Percentiles rank a stretch among this genome's conserved stretches.
These are phyloP conservation scores for Macrolepiota fuliginosa DNA, from an alignment of 768 basidiomycete species.

Conservation along the genomic window DNA sequence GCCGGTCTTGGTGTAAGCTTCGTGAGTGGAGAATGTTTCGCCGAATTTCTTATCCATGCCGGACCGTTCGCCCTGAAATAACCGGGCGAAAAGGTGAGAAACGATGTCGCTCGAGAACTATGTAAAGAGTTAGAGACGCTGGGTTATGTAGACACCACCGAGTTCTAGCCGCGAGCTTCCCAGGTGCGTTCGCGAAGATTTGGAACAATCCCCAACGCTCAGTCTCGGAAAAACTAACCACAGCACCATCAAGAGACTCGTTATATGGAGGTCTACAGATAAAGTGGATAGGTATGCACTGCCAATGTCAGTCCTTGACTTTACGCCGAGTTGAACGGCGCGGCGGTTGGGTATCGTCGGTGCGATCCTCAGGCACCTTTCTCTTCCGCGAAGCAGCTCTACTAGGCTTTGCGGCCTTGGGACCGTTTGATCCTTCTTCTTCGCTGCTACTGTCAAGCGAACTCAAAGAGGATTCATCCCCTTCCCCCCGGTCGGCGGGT, in stretches of 20 bases:
- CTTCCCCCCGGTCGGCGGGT: background rate
- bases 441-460: background rate
- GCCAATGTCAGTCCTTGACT: background rate
- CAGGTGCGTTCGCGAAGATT: too few relatives aligned
- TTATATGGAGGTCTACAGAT: background rate
- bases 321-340: conserved; percentile 13
- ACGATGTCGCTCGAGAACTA: background rate
- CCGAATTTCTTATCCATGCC: background rate
- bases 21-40: background rate
- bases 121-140: background rate
- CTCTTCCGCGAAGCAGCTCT: background rate
- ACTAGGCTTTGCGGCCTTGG: background rate
- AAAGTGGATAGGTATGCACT: background rate
- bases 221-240: background rate
- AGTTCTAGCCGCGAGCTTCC: too few relatives aligned
- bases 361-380: background rate
- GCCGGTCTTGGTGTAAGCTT: background rate
- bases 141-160: background rate
- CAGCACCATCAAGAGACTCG: background rate
- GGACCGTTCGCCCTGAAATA: background rate
- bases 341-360: background rate
- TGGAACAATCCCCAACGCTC: too few relatives aligned
- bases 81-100: background rate
- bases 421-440: background rate
- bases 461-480: conserved; percentile 6